These are phyloP conservation scores for Juglanconis oblonga DNA, from an alignment of 2,329 filamentous ascomycete species.

Conservation along the genomic window DNA sequence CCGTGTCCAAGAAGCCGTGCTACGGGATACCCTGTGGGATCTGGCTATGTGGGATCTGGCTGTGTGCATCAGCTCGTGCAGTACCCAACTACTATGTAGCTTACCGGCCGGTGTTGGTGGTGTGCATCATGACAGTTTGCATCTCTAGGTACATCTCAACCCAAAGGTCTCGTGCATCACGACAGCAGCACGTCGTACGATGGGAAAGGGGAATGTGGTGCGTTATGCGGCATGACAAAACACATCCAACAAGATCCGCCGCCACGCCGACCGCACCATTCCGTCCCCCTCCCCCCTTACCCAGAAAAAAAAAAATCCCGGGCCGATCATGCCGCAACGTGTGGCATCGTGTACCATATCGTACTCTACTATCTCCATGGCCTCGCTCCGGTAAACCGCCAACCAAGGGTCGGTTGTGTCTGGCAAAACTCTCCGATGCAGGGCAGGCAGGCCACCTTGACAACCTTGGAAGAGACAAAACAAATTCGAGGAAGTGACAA, in stretches of 20 bases:
- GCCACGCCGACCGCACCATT: background rate
- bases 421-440: background rate
- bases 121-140: background rate
- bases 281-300: background rate
- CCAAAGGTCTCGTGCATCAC: background rate
- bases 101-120: background rate
- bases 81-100: no score
- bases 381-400: background rate
- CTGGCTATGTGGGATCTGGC: no score
- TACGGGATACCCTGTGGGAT: background rate
- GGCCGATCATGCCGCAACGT: no score
- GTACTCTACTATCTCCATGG: no score
- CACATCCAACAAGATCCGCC: background rate
- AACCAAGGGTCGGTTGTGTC: background rate
- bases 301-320: no score
- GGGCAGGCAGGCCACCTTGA: no score
- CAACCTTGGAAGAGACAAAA: background rate
- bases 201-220: background rate
- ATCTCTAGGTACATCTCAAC: background rate
- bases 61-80: no score
- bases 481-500: background rate
- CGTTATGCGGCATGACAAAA: background rate
- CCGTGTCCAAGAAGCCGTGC: background rate
- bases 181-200: constrained; percentile 4
- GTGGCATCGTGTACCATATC: no score